phyloP scores from a whole-genome alignment of 495 filamentous ascomycete species.

The Copromyces sp. region DNA sequence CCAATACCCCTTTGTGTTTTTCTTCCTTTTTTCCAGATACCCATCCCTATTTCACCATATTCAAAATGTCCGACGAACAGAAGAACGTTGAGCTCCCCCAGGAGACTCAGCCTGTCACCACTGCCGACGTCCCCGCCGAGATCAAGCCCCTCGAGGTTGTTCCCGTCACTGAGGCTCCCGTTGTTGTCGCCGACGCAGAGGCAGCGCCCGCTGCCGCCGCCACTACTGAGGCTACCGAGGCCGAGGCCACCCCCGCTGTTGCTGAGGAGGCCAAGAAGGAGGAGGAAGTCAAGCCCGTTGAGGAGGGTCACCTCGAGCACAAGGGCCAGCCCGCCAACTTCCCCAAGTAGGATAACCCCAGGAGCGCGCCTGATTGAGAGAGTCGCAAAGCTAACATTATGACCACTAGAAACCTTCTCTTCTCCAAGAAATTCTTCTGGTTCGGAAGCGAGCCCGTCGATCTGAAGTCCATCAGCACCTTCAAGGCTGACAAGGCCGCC shows the following conservation, averaged over 20 bases:
- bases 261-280: constrained; percentile 40
- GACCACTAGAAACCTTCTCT: constrained; percentile 33
- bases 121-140: constrained; percentile 35
- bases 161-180: constrained; percentile 24
- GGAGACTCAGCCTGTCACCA: constrained; percentile 25
- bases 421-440: constrained; percentile 65
- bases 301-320: constrained; percentile 72
- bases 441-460: constrained; percentile 76
- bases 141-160: constrained; percentile 31
- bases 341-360: constrained; percentile 62
- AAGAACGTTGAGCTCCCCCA: constrained; percentile 35
- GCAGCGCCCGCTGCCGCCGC: constrained; percentile 37
- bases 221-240: constrained; percentile 36
- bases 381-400: constrained; percentile 10
- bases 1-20: constrained; percentile 34
- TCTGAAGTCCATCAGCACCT: constrained; percentile 59
- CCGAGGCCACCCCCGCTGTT: constrained; percentile 29
- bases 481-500: constrained; percentile 75
- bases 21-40: constrained; percentile 33
- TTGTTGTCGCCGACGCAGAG: constrained; percentile 23
- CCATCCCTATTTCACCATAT: constrained; percentile 17
- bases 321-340: constrained; percentile 71
- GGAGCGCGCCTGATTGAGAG: background rate
- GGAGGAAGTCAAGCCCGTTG: constrained; percentile 53
- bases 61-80: constrained; percentile 41